phyloP scores from a whole-genome alignment of 2,329 filamentous ascomycete species.

The Pyrenophora teres region DNA sequence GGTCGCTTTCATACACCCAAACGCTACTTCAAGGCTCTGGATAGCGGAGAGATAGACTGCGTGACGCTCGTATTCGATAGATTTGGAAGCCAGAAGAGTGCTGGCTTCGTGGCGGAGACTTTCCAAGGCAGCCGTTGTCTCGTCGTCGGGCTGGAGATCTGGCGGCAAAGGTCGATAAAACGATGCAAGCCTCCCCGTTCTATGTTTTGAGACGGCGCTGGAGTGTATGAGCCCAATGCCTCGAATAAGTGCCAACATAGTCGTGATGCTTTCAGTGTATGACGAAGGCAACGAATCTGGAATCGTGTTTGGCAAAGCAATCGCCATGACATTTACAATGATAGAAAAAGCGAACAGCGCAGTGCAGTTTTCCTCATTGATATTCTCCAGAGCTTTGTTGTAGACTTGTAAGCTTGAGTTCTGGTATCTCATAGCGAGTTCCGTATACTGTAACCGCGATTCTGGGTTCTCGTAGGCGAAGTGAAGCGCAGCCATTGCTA shows the following conservation, averaged over 20 bases:
- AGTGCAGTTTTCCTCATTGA: constrained; percentile 9
- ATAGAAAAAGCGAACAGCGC: constrained; percentile 10
- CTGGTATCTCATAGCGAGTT: constrained; percentile 10
- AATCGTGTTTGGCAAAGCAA: constrained; percentile 10
- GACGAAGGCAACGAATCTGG: neutral
- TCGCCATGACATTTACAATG: constrained; percentile 2
- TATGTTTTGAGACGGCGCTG: neutral
- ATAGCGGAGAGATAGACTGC: neutral
- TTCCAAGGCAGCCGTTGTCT: neutral
- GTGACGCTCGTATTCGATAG: neutral
- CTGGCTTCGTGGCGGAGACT: neutral
- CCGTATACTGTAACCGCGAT: constrained; percentile 6
- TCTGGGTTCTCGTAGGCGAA: constrained; percentile 8
- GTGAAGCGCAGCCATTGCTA: constrained; percentile 15
- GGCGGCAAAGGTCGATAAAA: neutral
- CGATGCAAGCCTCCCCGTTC: neutral
- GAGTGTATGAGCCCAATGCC: neutral
- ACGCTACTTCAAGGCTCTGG: neutral
- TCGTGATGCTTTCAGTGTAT: neutral
- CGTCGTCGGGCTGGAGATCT: neutral
- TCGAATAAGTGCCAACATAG: neutral
- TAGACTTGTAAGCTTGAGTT: constrained; percentile 5
- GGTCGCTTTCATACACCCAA: neutral
- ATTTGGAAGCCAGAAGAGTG: neutral
- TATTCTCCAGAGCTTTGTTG: neutral